Conservation (phyloP, 306 rosid genomes). For the Senna siamea region DNA sequence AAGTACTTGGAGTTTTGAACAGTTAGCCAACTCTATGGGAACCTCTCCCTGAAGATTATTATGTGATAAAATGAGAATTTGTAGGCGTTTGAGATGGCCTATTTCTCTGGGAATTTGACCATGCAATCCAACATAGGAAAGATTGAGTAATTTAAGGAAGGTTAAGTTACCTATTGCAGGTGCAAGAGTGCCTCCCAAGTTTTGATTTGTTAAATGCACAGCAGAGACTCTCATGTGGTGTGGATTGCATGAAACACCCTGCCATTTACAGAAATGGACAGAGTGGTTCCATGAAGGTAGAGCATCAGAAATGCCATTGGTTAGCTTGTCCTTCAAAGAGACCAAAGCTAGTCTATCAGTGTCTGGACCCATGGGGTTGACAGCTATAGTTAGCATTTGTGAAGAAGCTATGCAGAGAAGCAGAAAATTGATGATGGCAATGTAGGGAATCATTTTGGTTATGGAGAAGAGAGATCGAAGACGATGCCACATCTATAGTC, state of each 20-base stretch:
- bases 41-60: constrained; percentile 27
- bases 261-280: constrained; percentile 36
- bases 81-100: constrained; percentile 33
- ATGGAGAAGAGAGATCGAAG: too few relatives aligned
- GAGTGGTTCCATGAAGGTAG: constrained; percentile 45
- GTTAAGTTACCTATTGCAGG: constrained; percentile 37
- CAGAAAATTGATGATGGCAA: neutral
- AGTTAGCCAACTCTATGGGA: constrained; percentile 18
- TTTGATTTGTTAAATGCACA: constrained; percentile 26
- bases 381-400: neutral
- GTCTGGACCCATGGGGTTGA: neutral
- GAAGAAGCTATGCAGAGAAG: neutral
- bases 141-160: constrained; percentile 25
- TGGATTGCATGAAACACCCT: constrained; percentile 36
- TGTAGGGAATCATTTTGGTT: too few relatives aligned
- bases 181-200: constrained; percentile 32
- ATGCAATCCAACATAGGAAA: neutral
- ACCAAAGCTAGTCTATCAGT: constrained; percentile 35
- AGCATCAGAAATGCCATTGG: constrained; percentile 20
- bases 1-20: constrained; percentile 19
- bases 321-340: constrained; percentile 35
- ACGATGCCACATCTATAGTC: too few relatives aligned
- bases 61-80: neutral
- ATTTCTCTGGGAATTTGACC: constrained; percentile 29
- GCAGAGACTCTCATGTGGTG: constrained; percentile 38